Evolutionary conservation across 495 filamentous ascomycete species (phyloP), one percentile per base, ranked within the genome.

Genomic region (Hypoxylon cercidicola): DNA sequence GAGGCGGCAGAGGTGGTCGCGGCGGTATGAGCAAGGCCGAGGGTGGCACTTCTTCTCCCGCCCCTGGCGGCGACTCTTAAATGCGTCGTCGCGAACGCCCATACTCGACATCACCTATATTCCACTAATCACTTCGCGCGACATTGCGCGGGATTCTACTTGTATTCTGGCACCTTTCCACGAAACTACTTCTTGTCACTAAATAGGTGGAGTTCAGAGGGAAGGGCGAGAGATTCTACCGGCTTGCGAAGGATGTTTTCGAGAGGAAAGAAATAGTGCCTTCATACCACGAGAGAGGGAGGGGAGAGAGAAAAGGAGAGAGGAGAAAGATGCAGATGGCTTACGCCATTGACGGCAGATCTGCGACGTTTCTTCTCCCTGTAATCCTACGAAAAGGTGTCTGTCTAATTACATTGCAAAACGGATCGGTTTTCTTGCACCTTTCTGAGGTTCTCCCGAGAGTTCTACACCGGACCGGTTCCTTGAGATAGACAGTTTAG

Each of bases 21-120:
- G 86, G 88, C 28, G 85, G 86, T 7, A 83, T 85, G 70, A 79
- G 70, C 71, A 85, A 87, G 75, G 79, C 78, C 3, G 85, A 87
- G 23, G 81, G 74, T 1, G 74, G 75, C 75, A 65, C 71, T 72
- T 73, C 77, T 15, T 83, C 84, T 25, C 79, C 85, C 15, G 77
- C 81, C 58, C 80, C 84, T 46, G 75, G 78, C 9, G 76, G 83
- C 0, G 81, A 84, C 39, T 78, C 81, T 20, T 83, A 84, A 48
- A 74, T 74, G 48, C 64, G 72, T 28, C 53, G 52, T 32, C 19
- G 15, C 28, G 6, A 15, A 47, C 9, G 30, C 20, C 18, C 35
- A 19, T 57, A 49, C 48, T 23, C 25, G 28, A 44, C 56, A 40
- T 57, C 46, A 19, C 34, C 54, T 59, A 55, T 35, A 65, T 55